phyloP scores from a whole-genome alignment of 441 rosid species.

The Euphorbia schlechtendalii region DNA sequence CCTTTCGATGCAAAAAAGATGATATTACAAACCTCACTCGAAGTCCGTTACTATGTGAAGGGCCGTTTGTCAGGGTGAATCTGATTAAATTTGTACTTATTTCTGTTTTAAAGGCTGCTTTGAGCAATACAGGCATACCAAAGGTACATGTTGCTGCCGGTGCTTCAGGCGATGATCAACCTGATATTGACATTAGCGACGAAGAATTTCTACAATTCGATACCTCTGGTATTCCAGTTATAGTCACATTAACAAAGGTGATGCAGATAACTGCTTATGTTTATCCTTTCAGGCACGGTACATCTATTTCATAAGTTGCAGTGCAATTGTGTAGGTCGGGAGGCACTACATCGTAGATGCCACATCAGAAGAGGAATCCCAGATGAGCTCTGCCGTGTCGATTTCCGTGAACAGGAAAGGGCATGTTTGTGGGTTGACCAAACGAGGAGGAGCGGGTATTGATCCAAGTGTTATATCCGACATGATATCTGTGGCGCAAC shows the following conservation, averaged over 20 bases:
- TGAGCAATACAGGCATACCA: conserved; percentile 84
- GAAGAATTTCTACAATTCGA: conserved; percentile 83
- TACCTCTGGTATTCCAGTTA: conserved; percentile 58
- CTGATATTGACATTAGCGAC: conserved; percentile 80
- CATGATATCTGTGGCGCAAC: conserved; percentile 75
- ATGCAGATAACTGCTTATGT: background rate
- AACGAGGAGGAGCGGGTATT: conserved; percentile 71
- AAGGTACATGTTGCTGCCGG: conserved; percentile 53
- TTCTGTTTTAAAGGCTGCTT: conserved; percentile 57
- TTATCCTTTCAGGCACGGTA: background rate
- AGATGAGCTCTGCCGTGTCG: conserved; percentile 85
- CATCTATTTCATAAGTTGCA: too few species aligned
- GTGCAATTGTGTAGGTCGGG: conserved; percentile 61
- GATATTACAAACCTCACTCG: background rate
- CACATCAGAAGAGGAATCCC: conserved; percentile 84
- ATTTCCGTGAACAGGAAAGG: conserved; percentile 61
- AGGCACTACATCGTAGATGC: conserved; percentile 73
- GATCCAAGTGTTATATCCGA: conserved; percentile 77
- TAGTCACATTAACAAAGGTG: conserved; percentile 76
- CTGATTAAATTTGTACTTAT: conserved; percentile 3
- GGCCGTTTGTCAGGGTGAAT: background rate
- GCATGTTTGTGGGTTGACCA: conserved; percentile 64
- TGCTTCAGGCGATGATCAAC: conserved; percentile 56
- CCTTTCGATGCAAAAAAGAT: background rate
- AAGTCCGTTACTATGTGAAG: background rate